Conservation (phyloP, 129 eudicot species). For the Smallanthus sonchifolius region DNA sequence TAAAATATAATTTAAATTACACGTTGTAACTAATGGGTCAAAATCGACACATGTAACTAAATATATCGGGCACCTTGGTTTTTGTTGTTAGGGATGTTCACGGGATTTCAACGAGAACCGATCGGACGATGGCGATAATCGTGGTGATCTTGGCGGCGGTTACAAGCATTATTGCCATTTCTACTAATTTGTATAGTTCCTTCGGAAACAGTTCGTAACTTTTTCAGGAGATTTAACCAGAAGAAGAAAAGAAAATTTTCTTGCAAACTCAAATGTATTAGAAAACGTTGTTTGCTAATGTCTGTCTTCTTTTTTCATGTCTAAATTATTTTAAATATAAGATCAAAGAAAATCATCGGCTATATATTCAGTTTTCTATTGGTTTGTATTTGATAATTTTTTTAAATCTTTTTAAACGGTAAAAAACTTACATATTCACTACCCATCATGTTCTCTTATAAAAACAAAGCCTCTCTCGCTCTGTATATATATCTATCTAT, state of each 20-base stretch:
- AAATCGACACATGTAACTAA: not conserved
- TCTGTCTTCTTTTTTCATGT: not conserved
- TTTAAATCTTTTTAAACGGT: not conserved
- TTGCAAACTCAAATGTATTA: not conserved
- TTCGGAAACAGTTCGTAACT: constrained; percentile 18
- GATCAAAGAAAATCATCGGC: not conserved
- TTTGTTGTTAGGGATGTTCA: constrained; percentile 52
- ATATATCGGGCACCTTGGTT: no score
- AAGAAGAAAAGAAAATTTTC: not conserved
- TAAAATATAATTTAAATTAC: not conserved
- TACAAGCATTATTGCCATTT: constrained; percentile 70
- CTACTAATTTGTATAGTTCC: constrained; percentile 45
- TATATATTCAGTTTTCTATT: not conserved
- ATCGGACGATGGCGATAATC: constrained; percentile 51
- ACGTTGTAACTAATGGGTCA: not conserved
- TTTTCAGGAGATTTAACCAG: not conserved
- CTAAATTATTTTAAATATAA: not conserved
- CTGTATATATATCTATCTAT: no score
- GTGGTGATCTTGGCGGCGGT: constrained; percentile 60
- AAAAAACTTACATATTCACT: not conserved
- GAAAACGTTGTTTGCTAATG: not conserved
- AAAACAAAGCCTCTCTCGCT: no score
- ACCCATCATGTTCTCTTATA: no score
- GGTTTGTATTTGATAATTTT: not conserved
- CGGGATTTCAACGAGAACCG: constrained; percentile 51